Conservation (phyloP, 2,329 filamentous ascomycete genomes). For the Fusarium lyarnte region DNA sequence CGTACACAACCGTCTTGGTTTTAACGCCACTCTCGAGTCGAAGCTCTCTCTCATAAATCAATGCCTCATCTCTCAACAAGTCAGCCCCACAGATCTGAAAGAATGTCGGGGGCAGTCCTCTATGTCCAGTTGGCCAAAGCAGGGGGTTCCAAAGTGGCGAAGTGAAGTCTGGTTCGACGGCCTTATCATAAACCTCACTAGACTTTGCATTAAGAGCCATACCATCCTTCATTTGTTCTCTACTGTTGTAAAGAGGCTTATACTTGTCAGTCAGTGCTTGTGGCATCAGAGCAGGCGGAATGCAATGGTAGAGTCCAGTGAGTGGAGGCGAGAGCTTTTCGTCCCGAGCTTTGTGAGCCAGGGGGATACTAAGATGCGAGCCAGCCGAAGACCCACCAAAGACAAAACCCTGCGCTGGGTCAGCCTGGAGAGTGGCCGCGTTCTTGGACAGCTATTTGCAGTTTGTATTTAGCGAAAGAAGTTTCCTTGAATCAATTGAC, state of each 20-base stretch:
- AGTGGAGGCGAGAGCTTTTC: not conserved
- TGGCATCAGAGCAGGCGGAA: not conserved
- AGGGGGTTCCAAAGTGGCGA: not conserved
- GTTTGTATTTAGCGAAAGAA: fast-evolving
- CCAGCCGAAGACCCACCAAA: not conserved
- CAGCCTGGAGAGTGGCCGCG: fast-evolving
- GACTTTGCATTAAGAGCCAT: not conserved
- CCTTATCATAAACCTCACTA: not conserved
- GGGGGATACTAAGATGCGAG: not conserved
- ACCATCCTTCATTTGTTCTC: not conserved
- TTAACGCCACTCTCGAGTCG: fast-evolving
- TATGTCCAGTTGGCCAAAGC: not conserved
- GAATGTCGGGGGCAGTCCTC: not conserved
- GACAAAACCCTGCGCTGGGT: not conserved
- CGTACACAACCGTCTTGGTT: not conserved
- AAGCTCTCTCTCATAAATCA: not conserved
- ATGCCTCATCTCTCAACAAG: not conserved
- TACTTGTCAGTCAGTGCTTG: not conserved
- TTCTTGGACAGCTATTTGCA: not conserved
- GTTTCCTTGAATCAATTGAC: fast-evolving
- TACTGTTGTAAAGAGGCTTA: not conserved
- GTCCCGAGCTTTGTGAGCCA: not conserved
- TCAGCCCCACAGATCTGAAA: not conserved
- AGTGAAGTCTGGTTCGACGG: not conserved
- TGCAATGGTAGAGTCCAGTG: not conserved